Base-by-base conservation (phyloP, 2,329 filamentous ascomycete species). In the Cryphonectria japonica region DNA sequence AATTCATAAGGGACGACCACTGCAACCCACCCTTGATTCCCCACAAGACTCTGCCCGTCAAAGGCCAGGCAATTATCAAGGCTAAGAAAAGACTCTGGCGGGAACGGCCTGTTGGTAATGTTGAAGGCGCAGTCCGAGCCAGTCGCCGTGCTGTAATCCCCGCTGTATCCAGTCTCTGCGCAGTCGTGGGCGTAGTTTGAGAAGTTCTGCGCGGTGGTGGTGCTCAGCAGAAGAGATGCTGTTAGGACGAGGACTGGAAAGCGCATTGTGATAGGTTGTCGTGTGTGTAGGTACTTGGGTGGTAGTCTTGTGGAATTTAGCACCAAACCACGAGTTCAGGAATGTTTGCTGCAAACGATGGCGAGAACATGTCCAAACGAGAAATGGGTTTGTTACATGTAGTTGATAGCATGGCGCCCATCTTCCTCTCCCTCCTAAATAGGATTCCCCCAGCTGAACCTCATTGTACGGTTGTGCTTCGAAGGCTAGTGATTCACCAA, bases 61-160 rank as follows among this genome's bases (percentile, higher is more conserved):
- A 68, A 72, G 8, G 71, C 60, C n/a, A 71, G 60, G 26, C 68
- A 70, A 8, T 52, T 37, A 57, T 72, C 60, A 41, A 72, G 69
- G 26, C 59, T 70, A 3, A 72, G 61, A 32, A 32, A 41, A 4
- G 66, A 68, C 68, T 54, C 57, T 19, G 65, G 67, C 65, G 29
- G 71, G 29, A 52, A 65, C 3, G 54, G 29, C 59, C n/a, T 50
- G 26, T n/a, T 61, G 41, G 29, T 61, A 50, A 46, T 39, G 22
- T 46, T 68, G 26, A 50, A 19, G 41, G 62, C 68, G 52, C 71
- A 72, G 61, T 66, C 54, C 29, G 54, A 29, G 16, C 67, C 71
- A 22, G 63, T 66, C 26, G 66, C 43, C 22, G 50, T 43, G 5
- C 66, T 71, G n/a, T 22, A 50, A 39, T 68, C 69, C 9, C 32